These are phyloP conservation scores for Peronospora farinosa DNA, from an alignment of 352 stramenopile genomes.

Conservation along the genomic window DNA sequence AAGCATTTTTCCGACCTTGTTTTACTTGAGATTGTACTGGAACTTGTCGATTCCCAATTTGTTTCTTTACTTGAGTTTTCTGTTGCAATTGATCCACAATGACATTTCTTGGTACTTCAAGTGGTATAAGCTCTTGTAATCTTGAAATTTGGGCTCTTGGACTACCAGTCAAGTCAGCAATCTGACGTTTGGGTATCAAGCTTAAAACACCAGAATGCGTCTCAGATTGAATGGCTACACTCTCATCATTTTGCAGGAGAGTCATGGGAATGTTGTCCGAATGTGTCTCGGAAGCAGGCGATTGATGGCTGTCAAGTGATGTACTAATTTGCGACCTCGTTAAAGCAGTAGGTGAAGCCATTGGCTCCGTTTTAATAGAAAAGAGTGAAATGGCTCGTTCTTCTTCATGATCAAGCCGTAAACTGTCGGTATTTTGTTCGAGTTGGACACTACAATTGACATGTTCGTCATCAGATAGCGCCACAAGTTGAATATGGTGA, in stretches of 20 bases:
- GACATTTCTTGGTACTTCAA: conserved; percentile 12
- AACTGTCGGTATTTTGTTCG: conserved; percentile 1
- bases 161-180: conserved; percentile 9
- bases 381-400: not conserved
- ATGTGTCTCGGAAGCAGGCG: not conserved
- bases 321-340: not conserved
- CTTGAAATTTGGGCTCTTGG: conserved; percentile 3
- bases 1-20: conserved; percentile 2
- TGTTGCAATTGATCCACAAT: conserved; percentile 1
- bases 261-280: conserved; percentile 4
- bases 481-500: conserved; percentile 30
- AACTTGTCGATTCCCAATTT: conserved; percentile 2
- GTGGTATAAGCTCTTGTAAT: conserved; percentile 17
- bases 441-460: conserved; percentile 22
- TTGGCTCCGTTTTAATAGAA: conserved; percentile 17
- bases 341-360: not conserved
- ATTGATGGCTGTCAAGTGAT: not conserved
- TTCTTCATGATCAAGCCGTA: conserved; percentile 2
- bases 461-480: conserved; percentile 39
- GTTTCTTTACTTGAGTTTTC: conserved; percentile 6
- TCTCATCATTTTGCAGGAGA: not conserved
- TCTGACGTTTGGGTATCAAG: conserved; percentile 8
- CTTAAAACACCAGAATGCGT: conserved; percentile 10
- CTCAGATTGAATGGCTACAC: not conserved
- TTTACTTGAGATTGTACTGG: conserved; percentile 8